Evolutionary conservation across 805 yeast species (phyloP).

Genomic region (Metschnikowia vanudenii): DNA sequence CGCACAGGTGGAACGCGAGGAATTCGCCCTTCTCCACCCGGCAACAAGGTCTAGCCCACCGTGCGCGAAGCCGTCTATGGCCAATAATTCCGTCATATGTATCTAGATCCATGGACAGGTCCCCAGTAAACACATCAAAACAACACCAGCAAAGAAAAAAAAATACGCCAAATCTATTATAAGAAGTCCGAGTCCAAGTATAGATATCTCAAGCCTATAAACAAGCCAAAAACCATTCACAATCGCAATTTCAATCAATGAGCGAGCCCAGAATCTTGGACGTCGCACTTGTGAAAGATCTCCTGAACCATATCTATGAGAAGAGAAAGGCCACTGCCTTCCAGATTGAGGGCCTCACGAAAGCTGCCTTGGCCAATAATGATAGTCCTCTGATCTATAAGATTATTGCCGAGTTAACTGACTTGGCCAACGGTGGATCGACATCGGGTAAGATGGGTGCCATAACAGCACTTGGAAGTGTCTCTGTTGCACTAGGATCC

Average conservation of each 20-base stretch:
- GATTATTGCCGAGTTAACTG: constrained; percentile 77
- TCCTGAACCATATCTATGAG: constrained; percentile 46
- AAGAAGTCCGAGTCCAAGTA: too few relatives aligned
- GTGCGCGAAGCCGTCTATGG: background rate
- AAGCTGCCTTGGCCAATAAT: constrained; percentile 59
- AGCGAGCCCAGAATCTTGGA: constrained; percentile 31
- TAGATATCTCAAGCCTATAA: too few relatives aligned
- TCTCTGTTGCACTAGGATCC: constrained; percentile 86
- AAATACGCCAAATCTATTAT: too few relatives aligned
- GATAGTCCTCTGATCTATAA: constrained; percentile 58
- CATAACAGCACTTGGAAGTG: constrained; percentile 91
- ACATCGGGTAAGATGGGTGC: constrained; percentile 86
- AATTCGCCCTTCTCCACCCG: background rate
- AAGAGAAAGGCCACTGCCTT: constrained; percentile 49
- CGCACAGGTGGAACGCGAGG: background rate
- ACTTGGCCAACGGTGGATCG: constrained; percentile 68
- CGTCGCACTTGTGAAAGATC: constrained; percentile 38
- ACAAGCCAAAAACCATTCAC: background rate
- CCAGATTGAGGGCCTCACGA: constrained; percentile 74
- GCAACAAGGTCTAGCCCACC: background rate
- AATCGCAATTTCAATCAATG: constrained; percentile 11
- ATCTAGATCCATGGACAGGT: background rate
- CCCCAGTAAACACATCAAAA: background rate
- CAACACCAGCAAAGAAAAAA: background rate
- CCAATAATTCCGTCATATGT: background rate